Base-by-base conservation (phyloP, 2,329 filamentous ascomycete species). In the Aspergillus udagawae region DNA sequence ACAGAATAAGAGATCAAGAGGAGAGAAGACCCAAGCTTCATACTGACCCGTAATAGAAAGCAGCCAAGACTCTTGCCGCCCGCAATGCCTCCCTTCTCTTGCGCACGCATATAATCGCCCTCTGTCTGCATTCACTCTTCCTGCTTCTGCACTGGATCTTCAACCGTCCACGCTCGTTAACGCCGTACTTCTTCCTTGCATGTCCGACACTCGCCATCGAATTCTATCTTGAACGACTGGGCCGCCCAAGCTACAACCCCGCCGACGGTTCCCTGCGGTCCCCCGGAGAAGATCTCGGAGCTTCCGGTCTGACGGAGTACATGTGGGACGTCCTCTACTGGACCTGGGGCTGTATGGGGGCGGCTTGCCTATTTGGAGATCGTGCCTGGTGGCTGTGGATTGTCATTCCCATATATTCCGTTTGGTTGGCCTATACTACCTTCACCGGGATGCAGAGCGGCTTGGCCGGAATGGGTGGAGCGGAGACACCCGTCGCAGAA, bases 281-380 rank as follows among this genome's bases (percentile, higher is more conserved):
- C 32, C 80, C 90, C 0, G 93, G 94, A 47, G 92, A 97, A 72
- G 94, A 99, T 73, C 84, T 99, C 52, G 86, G 89, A 53, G 90
- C 91, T 9, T 83, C 88, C 35, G 94, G 94, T 4, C 78, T 99
- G 79, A 97, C 93, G 10, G 94, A 97, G 77, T 97, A 95, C 80
- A 91, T 97, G 89, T 99, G 96, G 83, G 94, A 99, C 77, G 85
- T 96, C 51, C 80, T 96, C 53, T 97, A 96, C 84, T 91, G 96
- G 78, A 97, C 92, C 0, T 97, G 92, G 87, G 86, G 85, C 10
- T 89, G 87, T 54, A 79, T 91, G 44, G 75, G 87, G 8, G 74
- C 88, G n/a, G 92, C 88, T 14, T 82, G 88, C 17, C 62, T 96
- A 28, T 83, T 93, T 50, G 94, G 94, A 3, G 92, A 97, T 72